phyloP scores from a whole-genome alignment of 225 moss, liverwort and hornwort species.

The Pseudoscleropodium purum region DNA sequence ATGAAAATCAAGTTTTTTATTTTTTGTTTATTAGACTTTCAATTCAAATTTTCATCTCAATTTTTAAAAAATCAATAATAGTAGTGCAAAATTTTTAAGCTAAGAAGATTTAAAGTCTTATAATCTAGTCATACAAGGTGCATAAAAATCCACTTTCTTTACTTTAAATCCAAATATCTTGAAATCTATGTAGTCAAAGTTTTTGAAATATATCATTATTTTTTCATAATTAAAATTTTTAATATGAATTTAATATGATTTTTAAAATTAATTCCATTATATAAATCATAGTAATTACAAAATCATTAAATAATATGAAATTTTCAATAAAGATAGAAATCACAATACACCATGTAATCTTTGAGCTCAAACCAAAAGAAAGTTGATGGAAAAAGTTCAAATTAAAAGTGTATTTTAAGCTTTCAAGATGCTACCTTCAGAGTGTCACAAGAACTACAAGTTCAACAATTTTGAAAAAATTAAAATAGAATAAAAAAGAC shows the following conservation, averaged over 20 bases:
- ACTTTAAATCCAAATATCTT: background rate
- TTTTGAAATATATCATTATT: background rate
- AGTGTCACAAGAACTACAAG: background rate
- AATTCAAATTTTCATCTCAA: background rate
- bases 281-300: background rate
- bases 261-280: background rate
- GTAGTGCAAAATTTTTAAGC: background rate
- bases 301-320: background rate
- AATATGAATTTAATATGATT: too few species aligned
- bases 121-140: too few species aligned
- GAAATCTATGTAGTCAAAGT: background rate
- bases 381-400: background rate
- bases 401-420: background rate
- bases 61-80: too few species aligned
- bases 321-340: background rate
- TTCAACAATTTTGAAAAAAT: too few species aligned
- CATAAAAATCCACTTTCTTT: too few species aligned
- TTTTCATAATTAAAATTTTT: too few species aligned
- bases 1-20: background rate
- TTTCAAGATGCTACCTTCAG: background rate
- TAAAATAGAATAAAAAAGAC: background rate
- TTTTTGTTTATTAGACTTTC: too few species aligned
- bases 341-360: background rate
- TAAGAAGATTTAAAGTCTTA: too few species aligned
- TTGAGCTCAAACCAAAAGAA: background rate